Base-by-base conservation (phyloP, 306 rosid genomes). In the Coriaria nepalensis region DNA sequence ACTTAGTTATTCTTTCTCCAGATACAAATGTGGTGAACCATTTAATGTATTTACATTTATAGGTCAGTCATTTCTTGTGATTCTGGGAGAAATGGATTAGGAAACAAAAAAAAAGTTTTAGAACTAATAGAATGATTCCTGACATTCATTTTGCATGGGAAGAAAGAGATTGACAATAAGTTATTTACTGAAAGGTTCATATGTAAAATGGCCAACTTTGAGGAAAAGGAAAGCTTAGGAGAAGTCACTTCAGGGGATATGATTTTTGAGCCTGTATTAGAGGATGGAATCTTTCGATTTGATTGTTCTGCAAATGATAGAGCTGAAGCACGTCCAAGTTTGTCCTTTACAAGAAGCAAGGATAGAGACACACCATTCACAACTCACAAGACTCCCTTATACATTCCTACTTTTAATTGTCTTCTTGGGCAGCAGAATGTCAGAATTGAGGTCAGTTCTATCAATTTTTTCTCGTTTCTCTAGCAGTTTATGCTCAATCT, bases 281-380 rank as follows among this genome's bases (percentile, higher is more conserved):
- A 72, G 62, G 88, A 80, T 34, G 86, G 93, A 43, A 76, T 87
- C 40, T 87, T 80, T 52, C 80, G 96, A 59, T 87, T 80, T 63
- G 94, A 87, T 65, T 87, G 94, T 74, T 80, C 93, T 53, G 58
- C 62, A 37, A 47, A 62, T 63, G 86, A 69, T 71, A 76, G 83
- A 69, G 64, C 53, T 50, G 79, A 70, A 55, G 86, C 88, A 50
- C 55, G 33, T 72, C 94, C 96, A 7, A 87, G 94, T 59, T 32
- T 80, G 55, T 83, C 94, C 45, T 87, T 87, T 59, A 41, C 57
- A 36, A 73, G 76, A 47, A 62, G 73, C 55, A 69, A 55, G 44
- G 79, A 65, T 53, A 75, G 93, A 73, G 88, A 83, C 32, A 69
- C 69, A 0, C 70, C 78, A 4, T 63, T 83, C 45, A 42, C 60